Evolutionary conservation across 192 early-diverging fungal genomes (phyloP), one percentile per base, ranked within the genome.

Genomic region (Coemansia sp.): DNA sequence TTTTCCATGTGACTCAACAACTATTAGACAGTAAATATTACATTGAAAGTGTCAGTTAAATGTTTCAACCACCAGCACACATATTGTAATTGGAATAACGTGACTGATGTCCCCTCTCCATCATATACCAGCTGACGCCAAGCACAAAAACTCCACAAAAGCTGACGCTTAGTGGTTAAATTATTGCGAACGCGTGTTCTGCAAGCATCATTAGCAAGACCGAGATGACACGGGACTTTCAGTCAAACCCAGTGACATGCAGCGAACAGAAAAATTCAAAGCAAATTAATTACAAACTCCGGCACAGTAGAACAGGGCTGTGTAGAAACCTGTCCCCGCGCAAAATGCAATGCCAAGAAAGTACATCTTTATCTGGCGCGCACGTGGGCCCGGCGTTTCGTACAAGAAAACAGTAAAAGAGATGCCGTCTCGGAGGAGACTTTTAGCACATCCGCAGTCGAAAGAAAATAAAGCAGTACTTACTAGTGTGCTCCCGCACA

Each of bases 1-100:
- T 19, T 91, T 92, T 8, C 89, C 92, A 72, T 98, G 94, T 15
- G 91, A 86, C 69, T 98, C 96, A 24, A 96, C 86, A 47, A 96
- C 93, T 94, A 81, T 52, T 6, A 49, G 48, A n/a, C 32, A 35
- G 32, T 35, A 35, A 35, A 35, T 19, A 49, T 49, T 19, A 23
- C 51, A 52, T 17, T 1, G 12, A 15, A 52, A 32, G n/a, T 37
- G 29, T 38, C 15, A 56, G 53, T 32, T 25, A 25, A 21, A 25
- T 49, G n/a, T 21, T 49, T 8, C n/a, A n/a, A 45, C 41, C 11
- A n/a, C 14, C 41, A n/a, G 41, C 41, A 45, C 11, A 12, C 41
- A 45, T n/a, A 45, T 45, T 45, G 15, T n/a, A 45, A 45, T n/a
- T n/a, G 41, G 15, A 45, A 45, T 45, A 45, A 45, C 41, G 41